These are phyloP conservation scores for Collariella sp. DNA, from an alignment of 495 filamentous ascomycete genomes.

Conservation along the genomic window DNA sequence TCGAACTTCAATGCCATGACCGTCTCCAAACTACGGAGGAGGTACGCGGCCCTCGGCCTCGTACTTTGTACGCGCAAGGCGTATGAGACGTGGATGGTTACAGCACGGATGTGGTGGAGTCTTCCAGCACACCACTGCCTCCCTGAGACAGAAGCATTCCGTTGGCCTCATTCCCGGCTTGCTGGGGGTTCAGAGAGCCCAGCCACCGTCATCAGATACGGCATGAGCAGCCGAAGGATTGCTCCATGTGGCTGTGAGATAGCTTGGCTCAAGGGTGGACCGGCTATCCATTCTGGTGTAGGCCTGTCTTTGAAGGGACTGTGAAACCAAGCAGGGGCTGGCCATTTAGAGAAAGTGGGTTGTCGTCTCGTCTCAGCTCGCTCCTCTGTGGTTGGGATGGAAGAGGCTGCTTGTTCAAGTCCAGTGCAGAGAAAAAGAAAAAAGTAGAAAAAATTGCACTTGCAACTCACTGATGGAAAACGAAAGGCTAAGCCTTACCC, in stretches of 20 bases:
- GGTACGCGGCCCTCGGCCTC: not conserved
- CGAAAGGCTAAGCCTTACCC: no score
- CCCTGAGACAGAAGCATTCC: not conserved
- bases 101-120: constrained; percentile 12
- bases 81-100: constrained; percentile 22
- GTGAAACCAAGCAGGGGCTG: no score
- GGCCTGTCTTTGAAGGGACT: no score
- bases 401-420: no score
- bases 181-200: not conserved
- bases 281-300: not conserved
- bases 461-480: no score
- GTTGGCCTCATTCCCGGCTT: not conserved
- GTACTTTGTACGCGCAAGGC: constrained; percentile 7
- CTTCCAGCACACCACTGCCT: constrained; percentile 10
- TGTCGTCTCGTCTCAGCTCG: no score
- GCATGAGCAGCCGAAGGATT: not conserved
- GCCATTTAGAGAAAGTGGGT: no score
- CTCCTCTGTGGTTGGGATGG: no score
- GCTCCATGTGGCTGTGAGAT: no score
- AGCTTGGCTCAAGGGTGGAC: not conserved
- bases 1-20: not conserved
- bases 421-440: no score
- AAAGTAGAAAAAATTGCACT: no score
- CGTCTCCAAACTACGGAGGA: not conserved
- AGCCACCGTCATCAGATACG: not conserved